Conservation (phyloP, 129 eudicot genomes). For the Tanacetum coccineum region DNA sequence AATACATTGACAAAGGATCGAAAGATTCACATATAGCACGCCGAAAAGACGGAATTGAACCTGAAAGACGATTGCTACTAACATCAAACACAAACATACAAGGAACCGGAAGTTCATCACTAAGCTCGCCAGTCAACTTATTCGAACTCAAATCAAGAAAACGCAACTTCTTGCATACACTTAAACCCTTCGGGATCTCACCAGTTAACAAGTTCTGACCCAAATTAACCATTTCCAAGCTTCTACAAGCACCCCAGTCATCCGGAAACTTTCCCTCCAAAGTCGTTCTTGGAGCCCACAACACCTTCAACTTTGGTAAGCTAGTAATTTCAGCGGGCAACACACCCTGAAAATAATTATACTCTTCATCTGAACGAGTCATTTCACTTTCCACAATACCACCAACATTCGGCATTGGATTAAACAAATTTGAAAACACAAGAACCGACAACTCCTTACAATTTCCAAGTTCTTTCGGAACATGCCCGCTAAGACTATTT, state of each 20-base stretch:
- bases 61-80: conserved; percentile 51
- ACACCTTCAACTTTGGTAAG: conserved; percentile 56
- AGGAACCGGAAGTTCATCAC: conserved; percentile 50
- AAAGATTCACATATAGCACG: conserved; percentile 36
- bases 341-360: conserved; percentile 54
- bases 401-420: conserved; percentile 41
- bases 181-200: conserved; percentile 36
- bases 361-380: conserved; percentile 40
- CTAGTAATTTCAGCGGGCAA: conserved; percentile 47
- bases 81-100: conserved; percentile 67
- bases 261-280: conserved; percentile 53
- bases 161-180: conserved; percentile 49
- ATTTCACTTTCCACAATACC: conserved; percentile 10
- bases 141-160: conserved; percentile 81
- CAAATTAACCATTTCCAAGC: conserved; percentile 67
- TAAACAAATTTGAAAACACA: conserved; percentile 62
- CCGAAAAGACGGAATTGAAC: conserved; percentile 49
- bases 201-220: conserved; percentile 51
- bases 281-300: conserved; percentile 91
- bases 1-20: conserved; percentile 37
- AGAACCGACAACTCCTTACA: conserved; percentile 56
- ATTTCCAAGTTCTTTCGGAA: conserved; percentile 61
- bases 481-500: conserved; percentile 56
- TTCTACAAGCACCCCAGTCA: conserved; percentile 60
- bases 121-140: conserved; percentile 52